phyloP scores from a whole-genome alignment of 2,329 filamentous ascomycete genomes.

The Aspergillus costaricaensis region DNA sequence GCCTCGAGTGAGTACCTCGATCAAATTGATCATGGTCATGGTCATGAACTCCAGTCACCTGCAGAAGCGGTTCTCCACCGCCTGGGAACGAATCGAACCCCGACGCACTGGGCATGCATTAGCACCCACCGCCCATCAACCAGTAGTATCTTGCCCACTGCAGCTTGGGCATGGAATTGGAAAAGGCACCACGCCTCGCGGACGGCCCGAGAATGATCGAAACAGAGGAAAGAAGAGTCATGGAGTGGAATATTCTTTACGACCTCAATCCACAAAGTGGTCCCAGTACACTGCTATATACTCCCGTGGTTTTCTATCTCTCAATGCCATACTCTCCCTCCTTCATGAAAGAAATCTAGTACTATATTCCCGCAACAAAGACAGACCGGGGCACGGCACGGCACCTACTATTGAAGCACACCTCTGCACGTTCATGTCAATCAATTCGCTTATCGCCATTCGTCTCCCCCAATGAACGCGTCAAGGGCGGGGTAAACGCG shows the following conservation, averaged over 20 bases:
- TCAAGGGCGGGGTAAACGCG: conserved; percentile 24
- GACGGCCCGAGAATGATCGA: background rate
- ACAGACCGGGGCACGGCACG: too few species aligned
- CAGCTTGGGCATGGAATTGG: background rate
- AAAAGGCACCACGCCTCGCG: background rate
- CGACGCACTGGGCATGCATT: conserved; percentile 26
- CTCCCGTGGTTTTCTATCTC: background rate
- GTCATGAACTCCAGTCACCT: conserved; percentile 21
- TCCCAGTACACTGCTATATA: background rate
- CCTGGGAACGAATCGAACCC: conserved; percentile 15
- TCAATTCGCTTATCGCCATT: conserved; percentile 12
- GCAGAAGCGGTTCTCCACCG: conserved; percentile 23
- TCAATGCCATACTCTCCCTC: background rate
- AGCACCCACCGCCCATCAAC: conserved; percentile 14
- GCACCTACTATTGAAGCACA: background rate
- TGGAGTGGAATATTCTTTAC: background rate
- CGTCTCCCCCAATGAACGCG: conserved; percentile 13
- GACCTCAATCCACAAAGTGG: background rate
- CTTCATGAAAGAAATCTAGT: background rate
- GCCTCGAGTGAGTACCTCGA: conserved; percentile 1
- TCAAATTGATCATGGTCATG: conserved; percentile 7
- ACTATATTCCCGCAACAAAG: background rate
- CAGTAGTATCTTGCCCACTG: background rate
- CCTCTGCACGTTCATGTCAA: too few species aligned
- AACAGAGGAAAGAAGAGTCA: background rate